A percentile compares a stretch with the other conserved stretches of the same genome.
Conservation (phyloP, 176 grass and related monocot genomes). For the Avena sativa region DNA sequence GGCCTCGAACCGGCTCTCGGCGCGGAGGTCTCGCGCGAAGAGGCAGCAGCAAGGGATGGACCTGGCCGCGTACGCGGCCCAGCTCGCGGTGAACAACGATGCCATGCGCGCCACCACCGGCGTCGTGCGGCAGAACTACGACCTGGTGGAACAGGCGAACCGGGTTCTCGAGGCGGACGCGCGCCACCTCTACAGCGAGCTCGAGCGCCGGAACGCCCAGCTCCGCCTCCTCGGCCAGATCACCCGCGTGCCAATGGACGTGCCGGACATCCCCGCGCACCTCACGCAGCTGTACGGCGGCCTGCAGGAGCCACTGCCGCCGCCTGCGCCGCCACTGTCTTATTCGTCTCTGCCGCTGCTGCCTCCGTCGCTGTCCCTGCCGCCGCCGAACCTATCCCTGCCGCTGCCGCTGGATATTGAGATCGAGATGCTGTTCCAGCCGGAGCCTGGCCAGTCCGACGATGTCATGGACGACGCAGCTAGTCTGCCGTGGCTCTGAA, state of each 20-base stretch:
- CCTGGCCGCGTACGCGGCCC: slow-evolving; percentile 37
- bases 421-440: slow-evolving; percentile 22
- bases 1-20: slow-evolving; percentile 86
- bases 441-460: neutral
- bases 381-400: neutral
- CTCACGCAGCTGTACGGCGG: slow-evolving; percentile 60
- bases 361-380: slow-evolving; percentile 21
- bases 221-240: slow-evolving; percentile 52
- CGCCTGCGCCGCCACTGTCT: no score
- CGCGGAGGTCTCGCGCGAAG: slow-evolving; percentile 69
- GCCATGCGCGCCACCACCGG: slow-evolving; percentile 41
- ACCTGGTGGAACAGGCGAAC: slow-evolving; percentile 70
- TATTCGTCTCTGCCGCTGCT: neutral
- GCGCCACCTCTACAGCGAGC: slow-evolving; percentile 53
- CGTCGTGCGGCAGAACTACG: slow-evolving; percentile 40
- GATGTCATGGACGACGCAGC: slow-evolving; percentile 11
- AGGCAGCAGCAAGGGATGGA: slow-evolving; percentile 62
- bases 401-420: neutral
- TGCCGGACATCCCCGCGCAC: slow-evolving; percentile 56
- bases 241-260: slow-evolving; percentile 61
- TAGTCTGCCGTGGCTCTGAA: slow-evolving; percentile 1
- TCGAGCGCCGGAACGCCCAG: slow-evolving; percentile 55
- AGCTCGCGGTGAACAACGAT: slow-evolving; percentile 47
- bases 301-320: neutral
- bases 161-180: slow-evolving; percentile 47